These are phyloP conservation scores for Mallotus japonicus DNA, from an alignment of 441 rosid genomes.

Conservation along the genomic window DNA sequence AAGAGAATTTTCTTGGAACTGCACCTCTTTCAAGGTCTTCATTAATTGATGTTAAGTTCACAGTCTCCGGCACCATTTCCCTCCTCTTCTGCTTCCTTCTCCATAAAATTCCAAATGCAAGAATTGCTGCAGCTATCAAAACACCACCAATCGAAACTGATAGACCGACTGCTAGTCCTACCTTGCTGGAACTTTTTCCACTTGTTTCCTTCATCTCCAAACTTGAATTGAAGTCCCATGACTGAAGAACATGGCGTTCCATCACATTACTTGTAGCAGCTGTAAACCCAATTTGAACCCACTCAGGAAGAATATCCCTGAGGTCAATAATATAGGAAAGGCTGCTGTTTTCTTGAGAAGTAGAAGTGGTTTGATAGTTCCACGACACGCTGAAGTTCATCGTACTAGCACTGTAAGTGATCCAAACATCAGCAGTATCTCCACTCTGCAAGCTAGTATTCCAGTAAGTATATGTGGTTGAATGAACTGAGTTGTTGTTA, in stretches of 20 bases:
- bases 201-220: constrained; percentile 19
- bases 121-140: not conserved
- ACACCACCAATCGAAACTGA: constrained; percentile 10
- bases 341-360: constrained; percentile 27
- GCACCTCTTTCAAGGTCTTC: constrained; percentile 20
- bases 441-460: constrained; percentile 29
- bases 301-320: constrained; percentile 34
- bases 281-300: constrained; percentile 39
- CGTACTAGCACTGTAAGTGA: constrained; percentile 30
- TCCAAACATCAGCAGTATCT: constrained; percentile 29
- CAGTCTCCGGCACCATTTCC: constrained; percentile 2
- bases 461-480: constrained; percentile 29
- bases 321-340: constrained; percentile 36
- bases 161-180: constrained; percentile 14
- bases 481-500: constrained; percentile 43
- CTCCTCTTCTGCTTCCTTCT: constrained; percentile 5
- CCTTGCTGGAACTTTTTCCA: constrained; percentile 5
- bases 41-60: constrained; percentile 19
- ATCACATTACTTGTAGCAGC: constrained; percentile 27
- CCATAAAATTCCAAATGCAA: constrained; percentile 1
- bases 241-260: constrained; percentile 27
- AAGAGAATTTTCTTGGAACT: constrained; percentile 16
- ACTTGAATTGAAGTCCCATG: constrained; percentile 41
- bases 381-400: constrained; percentile 22
- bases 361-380: constrained; percentile 8